Evolutionary conservation across 345 rosid species (phyloP), one percentile per base, ranked within the genome.

Genomic region (Eucalyptus viminalis): DNA sequence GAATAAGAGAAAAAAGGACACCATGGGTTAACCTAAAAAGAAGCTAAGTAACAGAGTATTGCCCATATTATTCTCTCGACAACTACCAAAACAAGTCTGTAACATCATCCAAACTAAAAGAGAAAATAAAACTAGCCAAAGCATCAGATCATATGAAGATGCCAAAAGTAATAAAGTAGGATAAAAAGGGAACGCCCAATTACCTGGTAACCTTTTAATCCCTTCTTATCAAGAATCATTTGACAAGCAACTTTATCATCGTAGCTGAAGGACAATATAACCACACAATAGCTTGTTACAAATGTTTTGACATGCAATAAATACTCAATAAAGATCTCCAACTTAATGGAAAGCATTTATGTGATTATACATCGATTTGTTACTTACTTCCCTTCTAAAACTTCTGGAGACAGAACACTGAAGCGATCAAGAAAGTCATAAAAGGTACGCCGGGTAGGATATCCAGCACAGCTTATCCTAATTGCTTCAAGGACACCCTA

Each of bases 161-260:
- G 25, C 50, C 45, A 86, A 25, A 12, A 47, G 86, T 51, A 47
- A 90, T 49, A 51, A 53, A 53, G 87, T 51, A 50, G 37, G 87
- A n/a, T 80, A 60, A 80, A 47, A 53, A 58, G 50, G 80, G 86
- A 86, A 92, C 34, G 54, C 34, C 60, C 62, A 67, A 91, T 92
- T 88, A 97, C 99, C 99, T 98, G 99, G 95, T 97, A 98, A 88
- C 97, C 99, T 90, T 91, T 93, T 92, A 97, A 90, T 89, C 98
- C 98, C 94, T 91, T 97, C 94, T 95, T 98, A 89, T 97, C 97
- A 86, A 98, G 95, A 91, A 98, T 95, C 97, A 94, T 95, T 90
- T 95, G 95, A 92, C 98, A 97, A 87, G 99, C 98, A 91, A 94
- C 94, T 94, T 94, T 95, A 90, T 95, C 98, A 93, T 95, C 96